Evolutionary conservation across 2,329 filamentous ascomycete genomes (phyloP), one percentile per base, ranked within the genome.

Genomic region (Sclerotiophoma versabilis): DNA sequence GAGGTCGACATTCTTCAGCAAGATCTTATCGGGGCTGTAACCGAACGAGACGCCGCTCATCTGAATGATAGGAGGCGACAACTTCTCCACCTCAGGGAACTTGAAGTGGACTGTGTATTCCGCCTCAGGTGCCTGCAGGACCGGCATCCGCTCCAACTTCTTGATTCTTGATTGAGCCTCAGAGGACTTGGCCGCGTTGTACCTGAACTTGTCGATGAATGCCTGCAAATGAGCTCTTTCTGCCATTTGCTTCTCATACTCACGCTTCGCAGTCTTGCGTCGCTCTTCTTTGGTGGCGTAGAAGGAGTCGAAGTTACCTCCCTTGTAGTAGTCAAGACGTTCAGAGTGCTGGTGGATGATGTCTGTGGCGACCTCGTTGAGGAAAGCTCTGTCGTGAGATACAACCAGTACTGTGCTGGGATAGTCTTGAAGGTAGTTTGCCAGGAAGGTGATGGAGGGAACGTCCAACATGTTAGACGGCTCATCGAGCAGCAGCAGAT

Each of bases 381-480:
- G 84, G 84, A 99, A 99, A 1, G 95, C 93, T 83, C 95, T 87
- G 85, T 99, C 95, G 90, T 99, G 95, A 76, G 92, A 96, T 62
- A 99, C 95, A 48, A 99, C 93, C 12, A 99, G 83, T 23, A 99
- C 87, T 2, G 95, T 98, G 77, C 92, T 96, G 32, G 93, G 93
- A 73, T 99, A 99, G 42, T 82, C 83, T 76, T 97, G 93, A 8
- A 99, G 88, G 73, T 99, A 99, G 71, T 93, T 93, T 41, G 93
- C 90, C 74, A 99, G 84, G 85, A 98, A 99, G 51, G 95, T 96
- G 72, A 99, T 98, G 20, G 95, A 98, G n/a, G 95, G 95, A 53
- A 99, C 95, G 79, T 98, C 95, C 91, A 99, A 92, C 93, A 98
- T 98, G 87, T 98, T 98, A 50, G 93, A 98, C 79, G 95, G 95